Conservation (phyloP, 257 asterid genomes). For the Fraxinus anomala region DNA sequence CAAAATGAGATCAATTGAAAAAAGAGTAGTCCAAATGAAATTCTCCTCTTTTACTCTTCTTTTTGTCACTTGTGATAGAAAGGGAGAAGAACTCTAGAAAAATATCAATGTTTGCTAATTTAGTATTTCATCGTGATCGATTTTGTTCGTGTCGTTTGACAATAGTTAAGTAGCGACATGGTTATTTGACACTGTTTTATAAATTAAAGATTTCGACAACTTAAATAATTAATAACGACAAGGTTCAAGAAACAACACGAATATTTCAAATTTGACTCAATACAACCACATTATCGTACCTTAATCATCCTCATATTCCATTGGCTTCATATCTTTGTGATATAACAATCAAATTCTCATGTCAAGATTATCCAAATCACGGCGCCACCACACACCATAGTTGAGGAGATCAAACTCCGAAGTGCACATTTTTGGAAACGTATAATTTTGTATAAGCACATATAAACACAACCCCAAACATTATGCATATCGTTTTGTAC, state of each 20-base stretch:
- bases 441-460: background rate
- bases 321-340: background rate
- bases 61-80: background rate
- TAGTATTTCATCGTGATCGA: too few relatives aligned
- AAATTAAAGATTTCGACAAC: background rate
- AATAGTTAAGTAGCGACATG: background rate
- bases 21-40: background rate
- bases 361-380: background rate
- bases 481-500: background rate
- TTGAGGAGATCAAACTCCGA: background rate
- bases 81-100: background rate
- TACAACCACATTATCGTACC: background rate
- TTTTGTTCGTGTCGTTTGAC: background rate
- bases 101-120: background rate
- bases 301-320: background rate
- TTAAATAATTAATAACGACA: background rate
- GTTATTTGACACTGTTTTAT: background rate
- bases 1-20: background rate
- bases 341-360: too few relatives aligned
- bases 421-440: background rate
- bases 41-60: background rate
- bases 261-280: background rate
- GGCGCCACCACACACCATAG: background rate
- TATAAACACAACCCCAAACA: background rate
- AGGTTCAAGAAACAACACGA: background rate